These are phyloP conservation scores for Penicillium herquei DNA, from an alignment of 495 filamentous ascomycete genomes.

Conservation along the genomic window DNA sequence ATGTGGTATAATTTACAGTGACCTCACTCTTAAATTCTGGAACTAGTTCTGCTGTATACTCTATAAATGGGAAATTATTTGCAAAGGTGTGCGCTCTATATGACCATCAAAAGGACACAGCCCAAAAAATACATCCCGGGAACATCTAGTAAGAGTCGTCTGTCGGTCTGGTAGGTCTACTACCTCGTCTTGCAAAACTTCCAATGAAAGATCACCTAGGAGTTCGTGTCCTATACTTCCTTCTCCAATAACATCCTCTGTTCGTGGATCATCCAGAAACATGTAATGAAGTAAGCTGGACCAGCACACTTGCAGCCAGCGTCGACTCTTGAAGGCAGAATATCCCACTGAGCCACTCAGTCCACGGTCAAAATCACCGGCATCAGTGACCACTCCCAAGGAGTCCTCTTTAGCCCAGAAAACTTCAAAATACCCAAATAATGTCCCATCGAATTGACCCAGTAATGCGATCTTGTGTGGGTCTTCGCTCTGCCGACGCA, in stretches of 20 bases:
- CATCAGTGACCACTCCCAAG: constrained; percentile 57
- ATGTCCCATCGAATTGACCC: not conserved
- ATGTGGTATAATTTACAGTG: not conserved
- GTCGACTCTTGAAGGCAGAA: constrained; percentile 54
- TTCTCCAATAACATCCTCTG: constrained; percentile 56
- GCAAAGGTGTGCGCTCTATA: not conserved
- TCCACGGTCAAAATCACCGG: constrained; percentile 59
- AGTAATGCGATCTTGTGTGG: not conserved
- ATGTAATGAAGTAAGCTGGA: constrained; percentile 62
- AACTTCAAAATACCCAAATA: constrained; percentile 6
- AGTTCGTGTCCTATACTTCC: constrained; percentile 43
- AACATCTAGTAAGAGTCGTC: constrained; percentile 50
- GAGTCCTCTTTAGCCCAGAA: constrained; percentile 49
- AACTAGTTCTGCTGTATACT: too few relatives aligned
- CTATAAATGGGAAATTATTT: not conserved
- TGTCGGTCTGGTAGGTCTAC: constrained; percentile 61
- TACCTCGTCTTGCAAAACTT: constrained; percentile 29
- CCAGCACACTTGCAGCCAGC: constrained; percentile 63
- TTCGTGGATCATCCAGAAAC: constrained; percentile 63
- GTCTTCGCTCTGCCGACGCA: not conserved
- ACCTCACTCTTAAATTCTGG: too few relatives aligned
- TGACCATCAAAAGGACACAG: not conserved
- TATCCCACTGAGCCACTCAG: constrained; percentile 63
- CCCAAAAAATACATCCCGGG: constrained; percentile 60
- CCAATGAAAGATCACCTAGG: not conserved